phyloP scores from a whole-genome alignment of 129 eudicot species.

The Scalesia atractyloides region DNA sequence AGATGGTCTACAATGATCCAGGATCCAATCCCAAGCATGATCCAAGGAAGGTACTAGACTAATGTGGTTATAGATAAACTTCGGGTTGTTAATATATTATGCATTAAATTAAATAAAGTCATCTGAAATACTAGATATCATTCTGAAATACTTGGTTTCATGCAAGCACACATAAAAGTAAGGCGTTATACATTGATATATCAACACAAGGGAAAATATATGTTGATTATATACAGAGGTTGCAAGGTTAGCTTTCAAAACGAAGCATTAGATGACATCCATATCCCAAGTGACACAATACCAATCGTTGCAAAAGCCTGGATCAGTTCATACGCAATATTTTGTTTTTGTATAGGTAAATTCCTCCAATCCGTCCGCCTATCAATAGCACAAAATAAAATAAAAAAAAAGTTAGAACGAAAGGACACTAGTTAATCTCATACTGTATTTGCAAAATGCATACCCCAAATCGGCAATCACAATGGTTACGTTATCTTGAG shows the following conservation, averaged over 20 bases:
- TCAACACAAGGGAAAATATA: constrained; percentile 4
- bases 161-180: constrained; percentile 26
- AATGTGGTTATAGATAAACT: not conserved
- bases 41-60: constrained; percentile 31
- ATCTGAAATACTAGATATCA: not conserved
- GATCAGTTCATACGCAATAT: constrained; percentile 61
- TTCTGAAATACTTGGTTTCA: not conserved
- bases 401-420: no score
- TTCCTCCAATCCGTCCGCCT: constrained; percentile 90
- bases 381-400: constrained; percentile 12
- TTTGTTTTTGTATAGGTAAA: constrained; percentile 59
- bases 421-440: not conserved
- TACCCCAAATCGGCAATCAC: constrained; percentile 96
- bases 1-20: constrained; percentile 46
- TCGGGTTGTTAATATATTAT: not conserved
- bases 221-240: constrained; percentile 51
- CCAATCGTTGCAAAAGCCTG: constrained; percentile 91
- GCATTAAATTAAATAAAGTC: constrained; percentile 7
- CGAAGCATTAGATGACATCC: constrained; percentile 70
- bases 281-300: constrained; percentile 76
- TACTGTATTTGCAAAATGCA: constrained; percentile 15
- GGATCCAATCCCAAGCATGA: constrained; percentile 75
- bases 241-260: constrained; percentile 30
- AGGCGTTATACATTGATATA: constrained; percentile 23
- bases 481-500: constrained; percentile 94